Evolutionary conservation across 148 eudicot genomes (phyloP).

Genomic region (Limonium bicolor): DNA sequence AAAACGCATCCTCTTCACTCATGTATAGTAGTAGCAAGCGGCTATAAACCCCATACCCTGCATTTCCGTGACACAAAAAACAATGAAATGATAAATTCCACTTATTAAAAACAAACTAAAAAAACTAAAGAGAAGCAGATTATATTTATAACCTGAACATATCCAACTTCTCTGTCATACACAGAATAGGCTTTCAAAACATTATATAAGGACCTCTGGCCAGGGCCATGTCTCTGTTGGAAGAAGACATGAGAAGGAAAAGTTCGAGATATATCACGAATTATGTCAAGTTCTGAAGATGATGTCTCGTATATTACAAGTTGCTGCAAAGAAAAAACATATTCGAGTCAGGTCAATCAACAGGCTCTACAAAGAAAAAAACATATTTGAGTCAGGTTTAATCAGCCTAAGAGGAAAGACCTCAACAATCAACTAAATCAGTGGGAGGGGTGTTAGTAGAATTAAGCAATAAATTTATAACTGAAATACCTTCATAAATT

Average conservation of each 20-base stretch:
- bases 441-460: no score
- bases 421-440: no score
- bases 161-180: constrained; percentile 93
- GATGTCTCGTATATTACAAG: constrained; percentile 94
- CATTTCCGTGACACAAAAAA: constrained; percentile 6
- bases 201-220: constrained; percentile 97
- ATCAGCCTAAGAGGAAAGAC: no score
- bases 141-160: constrained; percentile 80
- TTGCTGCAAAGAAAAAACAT: constrained; percentile 62
- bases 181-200: constrained; percentile 98
- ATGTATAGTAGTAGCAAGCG: constrained; percentile 86
- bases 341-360: not conserved
- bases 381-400: not conserved
- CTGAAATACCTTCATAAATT: constrained; percentile 96
- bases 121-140: no score
- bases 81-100: no score
- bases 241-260: constrained; percentile 97
- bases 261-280: constrained; percentile 95
- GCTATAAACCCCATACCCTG: constrained; percentile 99
- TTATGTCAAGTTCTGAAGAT: constrained; percentile 87
- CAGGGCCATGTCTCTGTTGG: constrained; percentile 99
- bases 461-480: no score
- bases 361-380: not conserved
- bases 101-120: no score
- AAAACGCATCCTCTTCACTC: constrained; percentile 99